Conservation (phyloP, 192 early-diverging fungal genomes). For the Physocladia obscura region DNA sequence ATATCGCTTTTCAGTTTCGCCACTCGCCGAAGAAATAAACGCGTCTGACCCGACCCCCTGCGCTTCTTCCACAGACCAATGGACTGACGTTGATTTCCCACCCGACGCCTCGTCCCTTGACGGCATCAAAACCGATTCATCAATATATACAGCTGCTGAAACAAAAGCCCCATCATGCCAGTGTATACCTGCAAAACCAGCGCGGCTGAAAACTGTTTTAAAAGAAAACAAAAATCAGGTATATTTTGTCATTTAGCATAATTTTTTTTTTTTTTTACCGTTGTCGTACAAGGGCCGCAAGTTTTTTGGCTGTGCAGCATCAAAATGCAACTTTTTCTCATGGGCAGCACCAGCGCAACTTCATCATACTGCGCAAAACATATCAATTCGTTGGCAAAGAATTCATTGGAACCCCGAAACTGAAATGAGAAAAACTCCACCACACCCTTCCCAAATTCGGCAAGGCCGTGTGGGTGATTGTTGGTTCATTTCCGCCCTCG, state of each 20-base stretch:
- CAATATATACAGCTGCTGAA: background rate
- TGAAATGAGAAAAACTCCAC: no score
- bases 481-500: slow-evolving; percentile 31
- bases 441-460: slow-evolving; percentile 2
- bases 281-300: no score
- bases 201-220: slow-evolving; percentile 19
- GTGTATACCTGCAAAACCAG: background rate
- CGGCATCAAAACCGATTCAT: background rate
- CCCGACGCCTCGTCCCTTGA: slow-evolving; percentile 24
- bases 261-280: no score
- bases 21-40: background rate
- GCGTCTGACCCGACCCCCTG: background rate
- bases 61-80: background rate
- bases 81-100: slow-evolving; percentile 16
- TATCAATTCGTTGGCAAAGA: slow-evolving; percentile 11
- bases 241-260: no score
- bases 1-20: background rate
- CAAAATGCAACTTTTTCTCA: slow-evolving; percentile 24
- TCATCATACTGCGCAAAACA: slow-evolving; percentile 3
- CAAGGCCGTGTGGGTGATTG: slow-evolving; percentile 31
- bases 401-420: background rate
- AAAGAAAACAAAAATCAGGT: slow-evolving; percentile 36
- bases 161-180: slow-evolving; percentile 4
- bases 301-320: slow-evolving; percentile 18
- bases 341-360: slow-evolving; percentile 10